Conservation (phyloP, 2,329 filamentous ascomycete species). For the Ceratocystis papillata region DNA sequence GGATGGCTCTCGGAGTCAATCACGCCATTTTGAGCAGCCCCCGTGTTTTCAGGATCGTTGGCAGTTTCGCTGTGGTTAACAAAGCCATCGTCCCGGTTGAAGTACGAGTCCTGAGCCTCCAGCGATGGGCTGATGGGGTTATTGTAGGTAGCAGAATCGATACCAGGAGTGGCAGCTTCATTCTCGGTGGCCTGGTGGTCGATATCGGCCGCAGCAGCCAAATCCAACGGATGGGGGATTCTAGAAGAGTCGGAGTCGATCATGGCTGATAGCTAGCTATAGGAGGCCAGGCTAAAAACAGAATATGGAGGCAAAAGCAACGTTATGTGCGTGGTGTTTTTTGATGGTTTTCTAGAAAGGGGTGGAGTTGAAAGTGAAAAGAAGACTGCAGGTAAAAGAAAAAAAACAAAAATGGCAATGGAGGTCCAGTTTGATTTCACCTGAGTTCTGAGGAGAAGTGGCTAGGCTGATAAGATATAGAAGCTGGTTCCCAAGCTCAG, state of each 20-base stretch:
- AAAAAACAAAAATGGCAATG: neutral
- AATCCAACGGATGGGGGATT: constrained; percentile 21
- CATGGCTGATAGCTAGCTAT: constrained; percentile 1
- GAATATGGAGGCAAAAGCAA: neutral
- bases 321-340: neutral
- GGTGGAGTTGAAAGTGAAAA: neutral
- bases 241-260: constrained; percentile 13
- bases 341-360: neutral
- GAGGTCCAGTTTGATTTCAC: neutral
- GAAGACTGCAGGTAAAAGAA: neutral
- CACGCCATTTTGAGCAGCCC: constrained; percentile 7
- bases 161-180: constrained; percentile 30
- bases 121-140: constrained; percentile 23
- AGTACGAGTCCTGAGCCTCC: constrained; percentile 27
- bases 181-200: constrained; percentile 25
- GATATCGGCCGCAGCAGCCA: constrained; percentile 13
- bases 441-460: neutral
- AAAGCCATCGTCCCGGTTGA: constrained; percentile 26
- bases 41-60: constrained; percentile 4
- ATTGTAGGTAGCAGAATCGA: constrained; percentile 28
- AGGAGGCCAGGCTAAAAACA: neutral
- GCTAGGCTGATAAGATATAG: neutral
- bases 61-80: constrained; percentile 12
- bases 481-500: neutral
- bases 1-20: constrained; percentile 17